Evolutionary conservation across 1,139 yeast species (phyloP).

Genomic region (Ogataea hybrid): DNA sequence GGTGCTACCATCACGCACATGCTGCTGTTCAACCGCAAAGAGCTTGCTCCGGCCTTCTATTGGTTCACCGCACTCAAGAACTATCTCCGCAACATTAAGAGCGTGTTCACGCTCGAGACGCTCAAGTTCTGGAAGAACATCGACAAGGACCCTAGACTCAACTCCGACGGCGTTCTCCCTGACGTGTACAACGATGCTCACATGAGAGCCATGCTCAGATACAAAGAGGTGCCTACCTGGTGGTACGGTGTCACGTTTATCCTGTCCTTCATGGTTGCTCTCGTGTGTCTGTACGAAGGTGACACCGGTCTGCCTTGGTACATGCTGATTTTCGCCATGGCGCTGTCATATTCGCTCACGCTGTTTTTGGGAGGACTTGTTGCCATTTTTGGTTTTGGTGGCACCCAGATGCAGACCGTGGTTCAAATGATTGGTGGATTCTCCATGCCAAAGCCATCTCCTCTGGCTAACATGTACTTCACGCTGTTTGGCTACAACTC

Average conservation of each 20-base stretch:
- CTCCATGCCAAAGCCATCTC: constrained; percentile 55
- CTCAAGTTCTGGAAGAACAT: constrained; percentile 22
- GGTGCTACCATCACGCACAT: constrained; percentile 33
- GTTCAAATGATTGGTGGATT: constrained; percentile 65
- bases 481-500: constrained; percentile 58
- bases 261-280: constrained; percentile 37
- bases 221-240: constrained; percentile 66
- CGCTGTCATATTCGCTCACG: constrained; percentile 48
- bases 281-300: constrained; percentile 47
- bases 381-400: constrained; percentile 48
- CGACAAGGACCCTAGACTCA: constrained; percentile 27
- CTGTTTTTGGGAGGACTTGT: constrained; percentile 53
- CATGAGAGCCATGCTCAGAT: constrained; percentile 54
- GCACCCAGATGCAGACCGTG: constrained; percentile 40
- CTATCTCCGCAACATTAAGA: constrained; percentile 13
- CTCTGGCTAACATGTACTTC: constrained; percentile 59
- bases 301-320: constrained; percentile 54
- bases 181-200: constrained; percentile 30
- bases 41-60: constrained; percentile 27
- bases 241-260: constrained; percentile 54
- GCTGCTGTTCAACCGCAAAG: constrained; percentile 31
- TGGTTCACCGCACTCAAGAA: constrained; percentile 25
- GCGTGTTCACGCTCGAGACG: constrained; percentile 10
- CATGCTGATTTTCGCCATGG: constrained; percentile 54
- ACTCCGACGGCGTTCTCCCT: constrained; percentile 29